Evolutionary conservation across 441 rosid genomes (phyloP).

Genomic region (Corymbia calophylla): DNA sequence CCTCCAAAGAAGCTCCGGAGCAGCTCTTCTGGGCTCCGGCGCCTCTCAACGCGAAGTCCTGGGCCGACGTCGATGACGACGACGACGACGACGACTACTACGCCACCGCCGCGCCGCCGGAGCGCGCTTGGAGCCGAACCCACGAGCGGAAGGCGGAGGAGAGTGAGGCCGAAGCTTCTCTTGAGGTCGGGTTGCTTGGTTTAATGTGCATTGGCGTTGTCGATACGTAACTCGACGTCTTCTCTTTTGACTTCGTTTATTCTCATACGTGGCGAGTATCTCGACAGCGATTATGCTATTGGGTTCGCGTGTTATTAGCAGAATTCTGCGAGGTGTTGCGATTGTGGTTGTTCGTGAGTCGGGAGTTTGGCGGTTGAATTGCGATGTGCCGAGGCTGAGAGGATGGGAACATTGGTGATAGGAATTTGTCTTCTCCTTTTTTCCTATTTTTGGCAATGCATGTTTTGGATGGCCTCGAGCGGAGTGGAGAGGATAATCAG

Average conservation of each 20-base stretch:
- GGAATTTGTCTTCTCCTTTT: neutral
- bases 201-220: neutral
- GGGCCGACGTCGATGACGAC: slow-evolving; percentile 8
- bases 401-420: neutral
- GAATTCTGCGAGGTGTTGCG: neutral
- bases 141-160: neutral
- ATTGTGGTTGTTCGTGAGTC: neutral
- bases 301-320: neutral
- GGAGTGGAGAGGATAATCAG: neutral
- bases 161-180: neutral
- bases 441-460: neutral
- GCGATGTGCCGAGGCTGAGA: neutral
- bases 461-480: neutral
- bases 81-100: slow-evolving; percentile 1
- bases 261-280: neutral
- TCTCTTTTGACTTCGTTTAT: neutral
- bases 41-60: slow-evolving; percentile 1
- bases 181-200: neutral
- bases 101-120: neutral
- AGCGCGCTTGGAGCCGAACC: neutral
- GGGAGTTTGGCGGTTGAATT: neutral
- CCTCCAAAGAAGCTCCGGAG: neutral
- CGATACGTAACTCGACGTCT: neutral
- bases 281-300: neutral
- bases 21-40: slow-evolving; percentile 7